Evolutionary conservation across 805 yeast genomes (phyloP), one percentile per base, ranked within the genome.

Genomic region (Schizosaccharomyces cryophilus): DNA sequence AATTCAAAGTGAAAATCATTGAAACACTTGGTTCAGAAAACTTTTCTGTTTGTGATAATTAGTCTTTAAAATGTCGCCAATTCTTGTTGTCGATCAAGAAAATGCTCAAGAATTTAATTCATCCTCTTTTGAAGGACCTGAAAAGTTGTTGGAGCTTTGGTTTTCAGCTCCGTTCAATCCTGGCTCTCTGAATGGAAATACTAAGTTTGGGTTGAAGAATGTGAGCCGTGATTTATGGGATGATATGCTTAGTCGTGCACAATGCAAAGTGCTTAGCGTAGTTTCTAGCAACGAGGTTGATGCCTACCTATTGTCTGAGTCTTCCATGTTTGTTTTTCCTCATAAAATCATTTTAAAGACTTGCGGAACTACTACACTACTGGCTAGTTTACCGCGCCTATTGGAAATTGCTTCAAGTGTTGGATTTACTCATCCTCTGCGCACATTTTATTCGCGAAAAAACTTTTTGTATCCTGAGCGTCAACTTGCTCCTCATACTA

Each of bases 361-460:
- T 4, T 90, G 98, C 70, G 98, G 98, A 6, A 89, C 96, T 3
- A 90, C 97, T 0, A 87, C 95, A 1, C 84, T 95, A 0, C 76
- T 90, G 62, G 78, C 81, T 29, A 90, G 96, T 65, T 71, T 90
- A 31, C 80, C 80, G 31, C 77, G 79, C 60, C 72, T 90, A 60
- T 79, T 85, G 64, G 78, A 79, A 58, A 67, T 78, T 42, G 77
- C 81, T 3, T 63, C 69, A 4, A 73, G 74, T 62, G 70, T 63
- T 72, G 80, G 80, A 61, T 74, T 61, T 69, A 63, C 65, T 17
- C 67, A 67, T 62, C 81, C 87, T 40, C 78, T 77, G 71, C 79
- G 84, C 66, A 81, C 87, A 5, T 88, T 90, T 67, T 90, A 93
- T 72, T 87, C 96, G 4, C 80, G 96, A 70, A 81, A 95, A 70